Percentiles rank a stretch among this genome's conserved stretches.
These are phyloP conservation scores for Platismatia glauca DNA, from an alignment of 495 filamentous ascomycete species.

Conservation along the genomic window DNA sequence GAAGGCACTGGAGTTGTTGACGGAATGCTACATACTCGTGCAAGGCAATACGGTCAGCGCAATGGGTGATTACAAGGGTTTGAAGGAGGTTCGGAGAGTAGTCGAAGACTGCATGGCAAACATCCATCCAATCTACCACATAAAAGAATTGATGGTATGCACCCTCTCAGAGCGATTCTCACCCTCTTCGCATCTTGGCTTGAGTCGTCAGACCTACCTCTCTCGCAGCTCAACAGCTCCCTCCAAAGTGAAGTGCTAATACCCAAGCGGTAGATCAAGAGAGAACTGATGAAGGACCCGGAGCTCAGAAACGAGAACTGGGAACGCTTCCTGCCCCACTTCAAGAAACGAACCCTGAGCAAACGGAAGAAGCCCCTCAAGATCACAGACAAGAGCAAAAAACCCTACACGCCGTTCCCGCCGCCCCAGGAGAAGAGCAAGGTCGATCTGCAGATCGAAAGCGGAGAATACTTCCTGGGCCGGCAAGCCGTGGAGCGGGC, in stretches of 20 bases:
- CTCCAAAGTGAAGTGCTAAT: neutral
- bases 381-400: conserved; percentile 89
- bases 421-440: conserved; percentile 85
- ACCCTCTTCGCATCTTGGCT: neutral
- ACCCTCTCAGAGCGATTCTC: neutral
- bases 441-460: conserved; percentile 96
- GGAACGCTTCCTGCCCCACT: conserved; percentile 94
- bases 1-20: conserved; percentile 94
- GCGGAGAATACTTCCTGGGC: conserved; percentile 88
- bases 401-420: conserved; percentile 77
- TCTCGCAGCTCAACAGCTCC: too few species aligned
- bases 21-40: conserved; percentile 85
- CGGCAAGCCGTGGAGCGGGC: conserved; percentile 85
- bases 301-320: conserved; percentile 79
- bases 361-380: conserved; percentile 76
- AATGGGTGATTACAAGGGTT: conserved; percentile 84
- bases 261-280: conserved; percentile 53
- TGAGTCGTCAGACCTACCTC: neutral
- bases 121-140: conserved; percentile 84
- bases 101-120: conserved; percentile 97
- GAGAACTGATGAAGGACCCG: conserved; percentile 93
- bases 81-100: conserved; percentile 86
- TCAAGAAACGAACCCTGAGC: conserved; percentile 89
- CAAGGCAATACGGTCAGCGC: conserved; percentile 92
- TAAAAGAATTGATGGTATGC: conserved; percentile 84